A percentile compares a stretch with the other conserved stretches of the same genome.
These are phyloP conservation scores for Cercophora samala DNA, from an alignment of 495 filamentous ascomycete genomes.

Conservation along the genomic window DNA sequence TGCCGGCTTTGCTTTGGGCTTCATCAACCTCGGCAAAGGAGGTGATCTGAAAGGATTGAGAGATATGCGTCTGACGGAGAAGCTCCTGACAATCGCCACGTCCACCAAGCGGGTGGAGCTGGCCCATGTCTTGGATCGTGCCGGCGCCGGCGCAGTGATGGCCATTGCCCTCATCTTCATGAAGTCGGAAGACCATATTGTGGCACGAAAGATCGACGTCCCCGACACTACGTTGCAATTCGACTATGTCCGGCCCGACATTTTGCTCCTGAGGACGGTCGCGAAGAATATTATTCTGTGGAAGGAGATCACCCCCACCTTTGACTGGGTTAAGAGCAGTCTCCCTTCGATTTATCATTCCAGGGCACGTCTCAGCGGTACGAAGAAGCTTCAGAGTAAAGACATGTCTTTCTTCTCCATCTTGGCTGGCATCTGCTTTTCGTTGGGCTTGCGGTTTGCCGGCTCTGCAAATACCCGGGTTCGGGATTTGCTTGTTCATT, in stretches of 20 bases:
- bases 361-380: constrained; percentile 50
- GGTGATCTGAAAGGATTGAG: constrained; percentile 82
- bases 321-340: constrained; percentile 69
- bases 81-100: constrained; percentile 78
- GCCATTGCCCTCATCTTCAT: constrained; percentile 94
- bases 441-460: constrained; percentile 78
- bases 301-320: constrained; percentile 68
- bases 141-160: constrained; percentile 83
- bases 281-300: constrained; percentile 94
- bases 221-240: constrained; percentile 86
- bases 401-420: constrained; percentile 94
- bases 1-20: constrained; percentile 88
- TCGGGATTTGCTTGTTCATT: constrained; percentile 76
- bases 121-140: constrained; percentile 88
- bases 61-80: constrained; percentile 90
- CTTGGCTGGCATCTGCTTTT: constrained; percentile 80
- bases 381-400: constrained; percentile 60
- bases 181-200: constrained; percentile 86
- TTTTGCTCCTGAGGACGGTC: constrained; percentile 84
- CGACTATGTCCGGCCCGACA: constrained; percentile 91
- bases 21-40: constrained; percentile 92
- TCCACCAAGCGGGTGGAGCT: constrained; percentile 81
- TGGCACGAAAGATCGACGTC: constrained; percentile 89
- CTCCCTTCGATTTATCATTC: constrained; percentile 65
- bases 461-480: constrained; percentile 72